phyloP scores from a whole-genome alignment of 139 green algal species.

The Monoraphidium neglectum region DNA sequence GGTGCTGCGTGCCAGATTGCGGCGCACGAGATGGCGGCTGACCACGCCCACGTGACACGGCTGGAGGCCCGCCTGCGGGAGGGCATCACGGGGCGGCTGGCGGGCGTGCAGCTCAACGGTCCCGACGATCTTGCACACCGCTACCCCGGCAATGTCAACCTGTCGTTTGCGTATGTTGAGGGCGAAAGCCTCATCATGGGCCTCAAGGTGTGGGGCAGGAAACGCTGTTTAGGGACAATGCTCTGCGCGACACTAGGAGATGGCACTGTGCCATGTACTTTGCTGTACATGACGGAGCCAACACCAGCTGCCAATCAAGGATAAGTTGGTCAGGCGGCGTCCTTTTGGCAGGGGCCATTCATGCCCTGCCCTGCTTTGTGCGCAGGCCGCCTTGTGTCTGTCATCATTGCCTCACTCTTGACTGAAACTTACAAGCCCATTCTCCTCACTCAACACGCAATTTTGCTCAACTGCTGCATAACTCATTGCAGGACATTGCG shows the following conservation, averaged over 20 bases:
- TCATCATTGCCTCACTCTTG: no score
- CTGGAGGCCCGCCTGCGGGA: conserved; percentile 81
- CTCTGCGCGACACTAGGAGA: no score
- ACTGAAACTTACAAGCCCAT: not conserved
- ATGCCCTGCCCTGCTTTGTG: no score
- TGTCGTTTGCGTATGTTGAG: conserved; percentile 98
- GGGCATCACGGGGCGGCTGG: conserved; percentile 75
- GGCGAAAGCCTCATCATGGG: conserved; percentile 98
- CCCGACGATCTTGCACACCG: conserved; percentile 54
- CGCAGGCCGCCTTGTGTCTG: no score
- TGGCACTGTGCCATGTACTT: no score
- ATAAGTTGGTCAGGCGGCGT: no score
- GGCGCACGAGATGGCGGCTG: conserved; percentile 75
- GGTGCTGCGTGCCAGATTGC: conserved; percentile 88
- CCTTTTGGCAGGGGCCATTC: no score
- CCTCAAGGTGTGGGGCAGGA: conserved; percentile 76
- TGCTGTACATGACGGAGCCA: no score
- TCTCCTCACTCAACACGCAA: not conserved
- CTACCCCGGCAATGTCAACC: conserved; percentile 95
- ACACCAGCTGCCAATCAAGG: no score
- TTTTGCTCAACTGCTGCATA: no score
- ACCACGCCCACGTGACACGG: conserved; percentile 69
- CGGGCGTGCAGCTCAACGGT: conserved; percentile 89
- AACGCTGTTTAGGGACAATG: no score
- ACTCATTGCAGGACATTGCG: conserved; percentile 75